Conservation (phyloP, 2,329 filamentous ascomycete genomes). For the Verticillium tricorpus region DNA sequence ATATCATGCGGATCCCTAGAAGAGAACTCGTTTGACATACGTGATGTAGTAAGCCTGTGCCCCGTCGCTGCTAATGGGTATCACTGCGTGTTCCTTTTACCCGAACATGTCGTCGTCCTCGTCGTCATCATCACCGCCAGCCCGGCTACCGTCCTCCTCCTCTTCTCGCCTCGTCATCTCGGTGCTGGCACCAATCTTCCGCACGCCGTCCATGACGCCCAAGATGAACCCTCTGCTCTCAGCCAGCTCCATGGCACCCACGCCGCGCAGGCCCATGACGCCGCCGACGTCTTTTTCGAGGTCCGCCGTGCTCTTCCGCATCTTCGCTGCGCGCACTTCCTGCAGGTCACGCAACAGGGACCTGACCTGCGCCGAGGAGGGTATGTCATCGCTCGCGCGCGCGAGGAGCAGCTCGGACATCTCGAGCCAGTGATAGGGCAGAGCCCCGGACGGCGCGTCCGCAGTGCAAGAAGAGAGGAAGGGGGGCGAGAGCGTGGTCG, state of each 20-base stretch:
- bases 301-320: constrained; percentile 68
- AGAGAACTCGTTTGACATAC: neutral
- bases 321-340: constrained; percentile 86
- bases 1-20: neutral
- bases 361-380: constrained; percentile 66
- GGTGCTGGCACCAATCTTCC: constrained; percentile 75
- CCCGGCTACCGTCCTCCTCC: constrained; percentile 63
- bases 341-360: constrained; percentile 74
- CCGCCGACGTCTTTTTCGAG: constrained; percentile 69
- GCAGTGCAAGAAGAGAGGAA: constrained; percentile 75
- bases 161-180: constrained; percentile 75
- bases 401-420: constrained; percentile 82
- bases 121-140: constrained; percentile 60
- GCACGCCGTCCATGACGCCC: constrained; percentile 81
- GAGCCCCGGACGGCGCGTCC: constrained; percentile 59
- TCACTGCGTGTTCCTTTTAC: neutral
- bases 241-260: constrained; percentile 89
- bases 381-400: constrained; percentile 78
- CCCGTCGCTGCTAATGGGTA: neutral
- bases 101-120: constrained; percentile 45
- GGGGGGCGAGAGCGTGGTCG: constrained; percentile 55
- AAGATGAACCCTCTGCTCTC: constrained; percentile 81
- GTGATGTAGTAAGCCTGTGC: neutral
- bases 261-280: constrained; percentile 64
- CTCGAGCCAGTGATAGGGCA: constrained; percentile 97